Base-by-base conservation (phyloP, 2,329 filamentous ascomycete genomes). In the Lasiodiplodia citricola region DNA sequence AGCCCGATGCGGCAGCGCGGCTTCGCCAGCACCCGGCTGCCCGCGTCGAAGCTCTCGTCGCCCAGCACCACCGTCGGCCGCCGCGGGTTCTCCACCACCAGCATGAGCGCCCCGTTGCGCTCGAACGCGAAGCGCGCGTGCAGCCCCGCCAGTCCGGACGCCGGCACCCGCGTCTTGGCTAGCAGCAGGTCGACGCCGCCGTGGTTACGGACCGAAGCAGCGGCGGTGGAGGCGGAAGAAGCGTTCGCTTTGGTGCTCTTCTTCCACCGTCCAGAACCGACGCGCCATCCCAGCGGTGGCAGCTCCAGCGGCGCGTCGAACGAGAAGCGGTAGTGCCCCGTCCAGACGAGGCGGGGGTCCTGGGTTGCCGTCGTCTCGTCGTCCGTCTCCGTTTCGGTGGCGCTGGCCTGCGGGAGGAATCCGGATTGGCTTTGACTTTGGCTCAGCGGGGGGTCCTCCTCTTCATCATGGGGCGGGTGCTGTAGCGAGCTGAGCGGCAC, bases 341-440 rank as follows among this genome's bases (percentile, higher is more conserved):
- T 63, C 58, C 58, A 63, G 8, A 63, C 58, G 14, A 63, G 58
- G 16, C 58, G 41, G 18, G 58, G 58, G 58, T 63, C 58, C 41
- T 51, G 58, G 18, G 58, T 21, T 10, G 58, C 14, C 16, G 57
- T 35, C 38, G 57, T 35, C 38, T 60, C 56, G 4, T 63, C 58
- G 44, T 63, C 58, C 16, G 58, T 63, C 18, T 63, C 58, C 23
- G 58, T 50, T 25, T 63, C 58, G 18, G 58, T 63, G 41, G 58
- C 58, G 58, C 58, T 63, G 25, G 58, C 23, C 41, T 31, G 41
- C 41, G 28, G 41, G 4, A 7, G 44, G 44, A 21, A 47, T n/a
- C 44, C 44, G 44, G 44, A 47, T 4, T 47, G 44, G 44, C n/a
- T 47, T 11, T 47, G 44, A 16, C 44, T 47, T 21, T 21, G n/a